Conservation (phyloP, 2,329 filamentous ascomycete species). For the Mycosphaerella sp. region DNA sequence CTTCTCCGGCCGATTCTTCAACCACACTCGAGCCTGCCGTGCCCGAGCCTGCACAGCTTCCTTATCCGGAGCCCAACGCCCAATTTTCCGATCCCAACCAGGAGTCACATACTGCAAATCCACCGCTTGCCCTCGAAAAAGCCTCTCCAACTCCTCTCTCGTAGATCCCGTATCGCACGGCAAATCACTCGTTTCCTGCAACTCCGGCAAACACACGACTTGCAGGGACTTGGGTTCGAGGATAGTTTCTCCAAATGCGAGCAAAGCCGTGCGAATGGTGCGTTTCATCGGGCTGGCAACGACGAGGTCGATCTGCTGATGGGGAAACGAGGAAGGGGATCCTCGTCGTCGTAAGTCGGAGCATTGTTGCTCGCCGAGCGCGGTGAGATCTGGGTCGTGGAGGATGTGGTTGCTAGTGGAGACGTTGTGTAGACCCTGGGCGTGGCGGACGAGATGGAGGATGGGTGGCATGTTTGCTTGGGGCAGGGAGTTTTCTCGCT, state of each 20-base stretch:
- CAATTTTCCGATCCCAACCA: slow-evolving; percentile 65
- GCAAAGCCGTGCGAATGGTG: slow-evolving; percentile 70
- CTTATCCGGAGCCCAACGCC: slow-evolving; percentile 42
- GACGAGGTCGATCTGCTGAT: slow-evolving; percentile 60
- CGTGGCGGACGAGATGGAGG: slow-evolving; percentile 65
- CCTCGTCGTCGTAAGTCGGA: slow-evolving; percentile 41
- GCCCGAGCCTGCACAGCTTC: slow-evolving; percentile 56
- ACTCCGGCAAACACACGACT: slow-evolving; percentile 62
- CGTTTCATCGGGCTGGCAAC: slow-evolving; percentile 73
- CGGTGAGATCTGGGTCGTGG: slow-evolving; percentile 71
- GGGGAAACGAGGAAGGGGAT: slow-evolving; percentile 48
- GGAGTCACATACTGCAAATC: slow-evolving; percentile 55
- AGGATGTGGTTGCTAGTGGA: slow-evolving; percentile 60
- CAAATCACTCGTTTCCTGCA: slow-evolving; percentile 70
- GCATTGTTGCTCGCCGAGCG: slow-evolving; percentile 71
- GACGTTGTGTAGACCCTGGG: slow-evolving; percentile 74
- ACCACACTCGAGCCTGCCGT: slow-evolving; percentile 51
- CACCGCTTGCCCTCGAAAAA: slow-evolving; percentile 56
- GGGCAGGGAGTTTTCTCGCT: background rate
- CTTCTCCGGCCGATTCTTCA: slow-evolving; percentile 51
- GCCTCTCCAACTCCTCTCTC: slow-evolving; percentile 47
- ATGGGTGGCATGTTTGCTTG: slow-evolving; percentile 29
- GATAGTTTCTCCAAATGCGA: slow-evolving; percentile 55
- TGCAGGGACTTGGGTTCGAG: slow-evolving; percentile 43
- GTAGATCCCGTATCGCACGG: slow-evolving; percentile 70